Base-by-base conservation (phyloP, 2,329 filamentous ascomycete species). In the Colletotrichum coccodes region DNA sequence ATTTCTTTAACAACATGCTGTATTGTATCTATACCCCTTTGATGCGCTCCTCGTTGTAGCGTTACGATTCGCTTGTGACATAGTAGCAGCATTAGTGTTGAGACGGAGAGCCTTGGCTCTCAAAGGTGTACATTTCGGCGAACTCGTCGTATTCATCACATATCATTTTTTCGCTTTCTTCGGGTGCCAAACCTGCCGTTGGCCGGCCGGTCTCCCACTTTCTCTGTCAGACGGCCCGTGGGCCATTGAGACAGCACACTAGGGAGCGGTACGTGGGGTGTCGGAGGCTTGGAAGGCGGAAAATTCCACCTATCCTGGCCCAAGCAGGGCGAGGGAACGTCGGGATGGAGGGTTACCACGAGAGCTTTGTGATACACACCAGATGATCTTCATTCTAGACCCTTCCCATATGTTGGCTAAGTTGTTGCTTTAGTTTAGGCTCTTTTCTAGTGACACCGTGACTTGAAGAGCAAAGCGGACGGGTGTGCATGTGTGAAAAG, bases 1-100 rank as follows among this genome's bases (percentile, higher is more conserved):
- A 44, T 60, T 60, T 50, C 9, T 8, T 64, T n/a, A n/a, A n/a
- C n/a, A n/a, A 36, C 38, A 21, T 67, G 59, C 34, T 46, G 56
- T 54, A 60, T 49, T 66, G 62, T 69, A 60, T 66, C 66, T 69
- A 69, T 69, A 69, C 66, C 66, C 62, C 61, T 11, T 26, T 26
- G 47, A 60, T 28, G 6, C 61, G 61, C 54, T 26, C 46, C 63
- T 49, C 26, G 16, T 21, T 4, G 23, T 26, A 59, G 47, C 61
- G 42, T 49, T 14, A 42, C 26, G 56, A 26, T 50, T 36, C 42
- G 4, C 56, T 66, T 56, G 49, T 60, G 28, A 44, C 42, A 66
- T 57, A 36, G 26, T 36, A 52, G 44, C 47, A 60, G 62, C 61
- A 69, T 57, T 23, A 40, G n/a, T 28, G n/a, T 36, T 23, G 66